phyloP scores from a whole-genome alignment of 2,329 filamentous ascomycete genomes.

The Teratosphaeria epicoccoides region DNA sequence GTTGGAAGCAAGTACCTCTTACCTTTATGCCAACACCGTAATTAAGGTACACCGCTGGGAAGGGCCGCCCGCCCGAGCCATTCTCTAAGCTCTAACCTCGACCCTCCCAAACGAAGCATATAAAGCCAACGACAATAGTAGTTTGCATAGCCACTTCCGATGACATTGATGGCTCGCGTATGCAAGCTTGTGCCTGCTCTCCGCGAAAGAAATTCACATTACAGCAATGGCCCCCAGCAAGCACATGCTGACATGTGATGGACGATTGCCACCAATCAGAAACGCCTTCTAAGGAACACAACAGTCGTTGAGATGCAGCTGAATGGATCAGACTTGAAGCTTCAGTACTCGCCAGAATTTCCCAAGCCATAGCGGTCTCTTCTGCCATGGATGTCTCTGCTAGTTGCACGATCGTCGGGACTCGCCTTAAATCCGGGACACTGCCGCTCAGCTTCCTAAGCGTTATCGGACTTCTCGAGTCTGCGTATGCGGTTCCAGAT shows the following conservation, averaged over 20 bases:
- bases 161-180: neutral
- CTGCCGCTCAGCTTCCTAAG: neutral
- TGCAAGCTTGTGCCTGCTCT: neutral
- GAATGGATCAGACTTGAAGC: neutral
- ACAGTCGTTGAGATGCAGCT: neutral
- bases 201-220: neutral
- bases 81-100: neutral
- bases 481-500: conserved; percentile 24
- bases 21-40: too few relatives aligned
- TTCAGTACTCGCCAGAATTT: neutral
- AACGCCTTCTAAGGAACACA: neutral
- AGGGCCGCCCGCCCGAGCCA: neutral
- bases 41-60: neutral
- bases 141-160: neutral
- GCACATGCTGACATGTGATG: neutral
- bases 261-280: neutral
- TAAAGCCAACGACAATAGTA: neutral
- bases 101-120: neutral
- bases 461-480: neutral
- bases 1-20: too few relatives aligned
- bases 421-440: neutral
- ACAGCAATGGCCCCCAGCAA: neutral
- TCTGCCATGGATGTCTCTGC: neutral
- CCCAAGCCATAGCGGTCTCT: neutral
- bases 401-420: neutral